Evolutionary conservation across 2,329 filamentous ascomycete genomes (phyloP), one percentile per base, ranked within the genome.

Genomic region (Thelonectria olida): DNA sequence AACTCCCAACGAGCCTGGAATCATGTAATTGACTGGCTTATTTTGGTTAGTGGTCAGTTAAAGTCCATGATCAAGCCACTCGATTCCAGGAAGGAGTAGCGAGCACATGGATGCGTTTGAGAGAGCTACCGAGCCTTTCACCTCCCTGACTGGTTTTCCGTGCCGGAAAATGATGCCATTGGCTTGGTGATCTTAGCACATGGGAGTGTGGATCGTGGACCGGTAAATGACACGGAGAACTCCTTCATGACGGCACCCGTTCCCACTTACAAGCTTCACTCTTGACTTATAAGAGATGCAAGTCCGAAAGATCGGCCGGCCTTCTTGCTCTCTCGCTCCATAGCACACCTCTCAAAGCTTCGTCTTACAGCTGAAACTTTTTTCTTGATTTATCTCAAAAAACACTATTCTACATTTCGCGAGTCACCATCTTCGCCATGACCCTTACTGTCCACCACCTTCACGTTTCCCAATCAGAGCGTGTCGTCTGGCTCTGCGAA

Each of bases 401-500:
- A n/a, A n/a, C n/a, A n/a, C n/a, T n/a, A n/a, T n/a, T n/a, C n/a
- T n/a, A n/a, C 28, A 31, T 5, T 13, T 31, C 28, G 13, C 9
- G 8, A 31, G 5, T 31, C 28, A 31, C 7, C 28, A 31, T n/a
- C 28, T 31, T 45, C 41, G 10, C n/a, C 13, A 71, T 71, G 68
- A n/a, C 48, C 10, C 73, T 84, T 42, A 75, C 73, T 27, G 66
- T 86, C 19, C 84, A 87, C 68, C 85, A 88, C 66, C 81, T 87
- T n/a, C 77, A 80, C 45, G 68, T 80, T 72, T 87, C 85, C 10
- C 87, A 90, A 72, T 89, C 87, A 34, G 88, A 90, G 72, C 86
- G 88, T 39, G 80, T 90, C 52, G 76, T 84, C 69, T 90, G 85
- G 82, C 82, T 90, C 45, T 86, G 86, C 72, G 88, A 91, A 73